Base-by-base conservation (phyloP, 305 asterid genomes). In the Ajuga reptans region DNA sequence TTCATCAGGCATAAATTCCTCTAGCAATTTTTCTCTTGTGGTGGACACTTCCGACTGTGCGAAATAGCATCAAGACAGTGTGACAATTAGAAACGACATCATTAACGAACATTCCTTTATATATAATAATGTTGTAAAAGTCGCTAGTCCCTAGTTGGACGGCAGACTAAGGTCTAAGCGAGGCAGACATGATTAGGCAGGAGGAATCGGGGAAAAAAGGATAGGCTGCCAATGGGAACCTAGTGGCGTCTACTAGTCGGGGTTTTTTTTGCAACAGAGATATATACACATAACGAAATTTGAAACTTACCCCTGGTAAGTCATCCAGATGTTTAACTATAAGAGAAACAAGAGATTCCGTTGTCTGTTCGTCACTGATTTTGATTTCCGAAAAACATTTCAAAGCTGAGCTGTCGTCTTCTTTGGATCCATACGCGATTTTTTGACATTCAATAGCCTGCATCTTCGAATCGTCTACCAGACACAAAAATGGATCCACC, bases 401-500 rank as follows among this genome's bases (percentile, higher is more conserved):
- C 75, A 72, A 64, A 67, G 99, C 96, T 55, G 87, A 60, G 69
- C 42, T 66, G 67, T 94, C 85, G 9, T 94, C 98, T 76, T 94
- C 98, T 43, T 83, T 72, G 16, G 96, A 94, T 60, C 98, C 99
- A 67, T 86, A 91, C 21, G 21, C 33, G 72, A 64, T 61, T 75
- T 68, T 82, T 47, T 75, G 75, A 29, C 55, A 63, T 52, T 83
- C 87, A 65, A 74, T 68, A 41, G 87, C 81, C 77, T 89, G 91
- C 79, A 94, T 74, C 85, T 94, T 91, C 59, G 84, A 83, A 75
- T 94, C 99, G 17, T 87, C 95, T 45, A 91, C 88, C 82, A 94
- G 81, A 67, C 82, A 73, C 80, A 91, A 79, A 83, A 83, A 94
- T 24, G 99, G 99, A 84, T 91, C 99, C 73, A 86, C 91, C 99